Percentiles rank a stretch among this genome's conserved stretches.
These are phyloP conservation scores for Astragalus membranaceus DNA, from an alignment of 306 rosid genomes.

Conservation along the genomic window DNA sequence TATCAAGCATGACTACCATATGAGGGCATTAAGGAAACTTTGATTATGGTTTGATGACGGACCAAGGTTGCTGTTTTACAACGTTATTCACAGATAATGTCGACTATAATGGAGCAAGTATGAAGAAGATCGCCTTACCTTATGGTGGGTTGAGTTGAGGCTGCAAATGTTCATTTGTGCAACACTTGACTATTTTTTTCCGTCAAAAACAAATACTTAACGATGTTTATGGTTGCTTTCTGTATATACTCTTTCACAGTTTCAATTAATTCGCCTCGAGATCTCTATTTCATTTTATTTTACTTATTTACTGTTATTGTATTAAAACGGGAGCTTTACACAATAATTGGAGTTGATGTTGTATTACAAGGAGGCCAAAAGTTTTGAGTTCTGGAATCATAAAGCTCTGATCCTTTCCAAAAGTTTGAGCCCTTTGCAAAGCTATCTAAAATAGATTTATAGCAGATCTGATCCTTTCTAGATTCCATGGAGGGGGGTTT, in stretches of 20 bases:
- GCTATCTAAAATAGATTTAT: no score
- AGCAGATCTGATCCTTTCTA: no score
- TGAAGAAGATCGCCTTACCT: constrained; percentile 7
- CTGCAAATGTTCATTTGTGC: constrained; percentile 26
- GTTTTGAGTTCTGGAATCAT: not conserved
- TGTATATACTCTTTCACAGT: constrained; percentile 40
- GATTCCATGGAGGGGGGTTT: no score
- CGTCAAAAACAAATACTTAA: no score
- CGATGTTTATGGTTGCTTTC: constrained; percentile 14
- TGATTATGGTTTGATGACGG: constrained; percentile 34
- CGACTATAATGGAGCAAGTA: not conserved
- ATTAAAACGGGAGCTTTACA: not conserved
- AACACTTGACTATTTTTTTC: constrained; percentile 9
- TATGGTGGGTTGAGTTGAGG: constrained; percentile 25
- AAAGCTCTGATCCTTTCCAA: no score
- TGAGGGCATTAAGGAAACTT: constrained; percentile 56
- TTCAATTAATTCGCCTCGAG: constrained; percentile 19
- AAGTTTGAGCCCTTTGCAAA: no score
- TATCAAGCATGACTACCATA: constrained; percentile 72
- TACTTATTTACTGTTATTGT: not conserved
- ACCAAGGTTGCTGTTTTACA: not conserved
- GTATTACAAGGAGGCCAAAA: not conserved
- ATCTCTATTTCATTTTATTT: not conserved
- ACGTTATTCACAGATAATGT: not conserved
- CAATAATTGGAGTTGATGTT: not conserved